A percentile compares a stretch with the other conserved stretches of the same genome.
Conservation (phyloP, 2,329 filamentous ascomycete genomes). For the Dryadomyces quercus-mongolicae region DNA sequence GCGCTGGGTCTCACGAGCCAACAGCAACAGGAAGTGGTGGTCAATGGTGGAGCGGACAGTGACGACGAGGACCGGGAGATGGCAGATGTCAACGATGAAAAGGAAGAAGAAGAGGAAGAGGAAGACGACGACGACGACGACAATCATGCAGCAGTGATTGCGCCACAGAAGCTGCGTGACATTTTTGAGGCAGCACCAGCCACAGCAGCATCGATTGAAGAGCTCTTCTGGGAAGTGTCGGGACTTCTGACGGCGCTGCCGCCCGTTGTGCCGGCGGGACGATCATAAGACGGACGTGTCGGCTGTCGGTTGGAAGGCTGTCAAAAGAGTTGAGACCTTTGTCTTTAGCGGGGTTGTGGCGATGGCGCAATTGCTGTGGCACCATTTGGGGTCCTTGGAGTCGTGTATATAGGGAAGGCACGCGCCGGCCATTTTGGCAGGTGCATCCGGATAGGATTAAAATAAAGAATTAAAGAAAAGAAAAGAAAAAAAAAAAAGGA, state of each 20-base stretch:
- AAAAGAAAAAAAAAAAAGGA: background rate
- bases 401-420: background rate
- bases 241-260: slow-evolving; percentile 35
- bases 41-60: slow-evolving; percentile 14
- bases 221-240: slow-evolving; percentile 64
- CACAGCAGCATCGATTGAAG: slow-evolving; percentile 59
- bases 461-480: background rate
- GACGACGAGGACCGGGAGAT: slow-evolving; percentile 23
- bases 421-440: too few relatives aligned
- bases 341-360: background rate
- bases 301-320: background rate
- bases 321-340: background rate
- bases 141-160: slow-evolving; percentile 46
- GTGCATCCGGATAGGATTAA: too few relatives aligned
- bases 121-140: slow-evolving; percentile 22
- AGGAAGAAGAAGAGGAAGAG: slow-evolving; percentile 18
- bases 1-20: slow-evolving; percentile 34
- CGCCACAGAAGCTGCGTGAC: slow-evolving; percentile 54
- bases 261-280: background rate
- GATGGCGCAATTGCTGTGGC: slow-evolving; percentile 1
- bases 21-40: slow-evolving; percentile 27
- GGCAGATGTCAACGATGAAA: slow-evolving; percentile 1
- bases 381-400: background rate
- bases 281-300: background rate
- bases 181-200: slow-evolving; percentile 60